Evolutionary conservation across 2,329 filamentous ascomycete species (phyloP), one percentile per base, ranked within the genome.

Genomic region (Ceratocystis alfenasii): DNA sequence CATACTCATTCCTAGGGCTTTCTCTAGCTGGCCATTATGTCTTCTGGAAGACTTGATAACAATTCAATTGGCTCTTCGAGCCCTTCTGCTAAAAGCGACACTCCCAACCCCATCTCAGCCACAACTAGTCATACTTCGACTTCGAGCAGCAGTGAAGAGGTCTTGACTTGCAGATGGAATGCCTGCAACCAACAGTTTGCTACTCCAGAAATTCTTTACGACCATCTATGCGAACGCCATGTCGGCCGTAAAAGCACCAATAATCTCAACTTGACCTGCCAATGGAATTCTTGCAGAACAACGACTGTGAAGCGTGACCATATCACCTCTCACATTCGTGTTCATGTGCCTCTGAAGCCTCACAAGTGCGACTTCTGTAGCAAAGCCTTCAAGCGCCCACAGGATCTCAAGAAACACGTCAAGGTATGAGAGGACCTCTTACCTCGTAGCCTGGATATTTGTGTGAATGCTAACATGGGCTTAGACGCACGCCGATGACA

Each of bases 281-380:
- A 95, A 75, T 99, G 94, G 94, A 94, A 92, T 72, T 88, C 87
- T 70, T 99, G 94, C 79, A 87, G 91, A 69, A 97, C 93, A 25
- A 96, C 92, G 61, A 97, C 93, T 1, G 93, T 97, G 75, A 97
- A 99, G 83, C 90, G 94, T 72, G 94, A 97, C 73, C 94, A 99
- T 79, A 99, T 99, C 77, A 99, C 94, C 63, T 97, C 94, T 63
- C 94, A 99, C 77, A 96, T 99, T 72, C 90, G 94, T 70, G 94
- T 97, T 65, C 94, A 99, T 75, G 93, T 99, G n/a, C 94, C 94
- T 0, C 81, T 99, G 68, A 99, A 99, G 82, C 94, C 94, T 70
- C 94, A 99, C 80, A 97, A 96, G 78, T 99, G 94, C 76, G 92
- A 96, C 74, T 95, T 96, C 78, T 99, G 94, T 74, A 90, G 90